Percentiles rank a stretch among this genome's conserved stretches.
Evolutionary conservation across 805 yeast genomes (phyloP).

Genomic region (Suhomyces sp.): DNA sequence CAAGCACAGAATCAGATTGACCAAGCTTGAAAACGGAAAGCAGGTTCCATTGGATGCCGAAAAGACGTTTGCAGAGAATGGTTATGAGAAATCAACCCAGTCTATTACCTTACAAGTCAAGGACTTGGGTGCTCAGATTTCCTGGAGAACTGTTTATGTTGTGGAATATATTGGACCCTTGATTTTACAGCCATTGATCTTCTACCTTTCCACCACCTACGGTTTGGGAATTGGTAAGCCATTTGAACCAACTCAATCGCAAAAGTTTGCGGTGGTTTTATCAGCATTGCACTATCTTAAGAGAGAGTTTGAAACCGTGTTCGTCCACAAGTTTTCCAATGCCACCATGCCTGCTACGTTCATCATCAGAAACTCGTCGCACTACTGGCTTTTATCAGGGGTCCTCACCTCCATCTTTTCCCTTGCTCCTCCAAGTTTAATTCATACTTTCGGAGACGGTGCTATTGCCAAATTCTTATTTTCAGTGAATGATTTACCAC

Average conservation of each 20-base stretch:
- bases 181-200: constrained; percentile 71
- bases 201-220: constrained; percentile 37
- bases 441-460: constrained; percentile 6
- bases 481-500: constrained; percentile 36
- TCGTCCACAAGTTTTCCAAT: constrained; percentile 80
- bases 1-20: constrained; percentile 41
- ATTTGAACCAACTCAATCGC: constrained; percentile 48
- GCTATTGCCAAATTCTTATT: constrained; percentile 7
- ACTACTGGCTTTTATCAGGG: constrained; percentile 94
- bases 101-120: constrained; percentile 59
- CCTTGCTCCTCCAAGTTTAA: constrained; percentile 33
- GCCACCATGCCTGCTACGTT: constrained; percentile 91
- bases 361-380: constrained; percentile 83
- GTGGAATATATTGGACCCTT: constrained; percentile 91
- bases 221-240: constrained; percentile 31
- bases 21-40: constrained; percentile 32
- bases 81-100: constrained; percentile 32
- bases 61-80: constrained; percentile 47
- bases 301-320: constrained; percentile 84
- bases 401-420: constrained; percentile 48
- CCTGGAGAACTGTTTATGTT: constrained; percentile 87
- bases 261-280: constrained; percentile 52
- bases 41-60: constrained; percentile 46
- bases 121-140: constrained; percentile 90
- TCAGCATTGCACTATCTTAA: constrained; percentile 76